Evolutionary conservation across 2,329 filamentous ascomycete genomes (phyloP).

Genomic region (Xylariaceae sp.): DNA sequence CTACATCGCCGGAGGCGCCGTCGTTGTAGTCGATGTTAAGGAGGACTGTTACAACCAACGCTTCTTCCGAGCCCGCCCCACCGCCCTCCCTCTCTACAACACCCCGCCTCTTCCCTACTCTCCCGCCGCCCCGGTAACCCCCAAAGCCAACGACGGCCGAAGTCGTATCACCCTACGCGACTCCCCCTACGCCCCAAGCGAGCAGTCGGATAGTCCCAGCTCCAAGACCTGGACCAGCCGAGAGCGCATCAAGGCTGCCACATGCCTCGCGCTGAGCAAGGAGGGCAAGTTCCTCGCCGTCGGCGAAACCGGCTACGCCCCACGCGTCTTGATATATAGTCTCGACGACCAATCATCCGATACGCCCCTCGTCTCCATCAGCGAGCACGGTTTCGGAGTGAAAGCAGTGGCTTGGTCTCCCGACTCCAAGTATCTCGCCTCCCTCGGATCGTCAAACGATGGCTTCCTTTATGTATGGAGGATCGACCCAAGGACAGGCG

Average conservation of each 20-base stretch:
- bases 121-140: constrained; percentile 51
- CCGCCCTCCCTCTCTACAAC: constrained; percentile 65
- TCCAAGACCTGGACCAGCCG: constrained; percentile 81
- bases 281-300: constrained; percentile 87
- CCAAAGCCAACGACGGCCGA: constrained; percentile 63
- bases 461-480: constrained; percentile 92
- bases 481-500: constrained; percentile 77
- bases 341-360: constrained; percentile 79
- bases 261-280: constrained; percentile 82
- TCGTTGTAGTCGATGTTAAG: constrained; percentile 81
- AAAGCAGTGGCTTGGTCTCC: constrained; percentile 85
- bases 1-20: constrained; percentile 88
- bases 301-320: constrained; percentile 92
- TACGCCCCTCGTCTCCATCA: constrained; percentile 77
- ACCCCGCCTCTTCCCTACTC: constrained; percentile 50
- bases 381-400: constrained; percentile 88
- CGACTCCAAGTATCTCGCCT: constrained; percentile 83
- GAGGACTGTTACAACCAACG: constrained; percentile 69
- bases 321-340: constrained; percentile 85
- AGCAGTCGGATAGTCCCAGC: constrained; percentile 61
- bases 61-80: constrained; percentile 85
- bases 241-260: constrained; percentile 91
- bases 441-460: constrained; percentile 84
- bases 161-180: constrained; percentile 55
- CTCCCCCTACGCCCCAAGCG: constrained; percentile 43